phyloP scores from a whole-genome alignment of 129 eudicot species.

The Smallanthus sonchifolius region DNA sequence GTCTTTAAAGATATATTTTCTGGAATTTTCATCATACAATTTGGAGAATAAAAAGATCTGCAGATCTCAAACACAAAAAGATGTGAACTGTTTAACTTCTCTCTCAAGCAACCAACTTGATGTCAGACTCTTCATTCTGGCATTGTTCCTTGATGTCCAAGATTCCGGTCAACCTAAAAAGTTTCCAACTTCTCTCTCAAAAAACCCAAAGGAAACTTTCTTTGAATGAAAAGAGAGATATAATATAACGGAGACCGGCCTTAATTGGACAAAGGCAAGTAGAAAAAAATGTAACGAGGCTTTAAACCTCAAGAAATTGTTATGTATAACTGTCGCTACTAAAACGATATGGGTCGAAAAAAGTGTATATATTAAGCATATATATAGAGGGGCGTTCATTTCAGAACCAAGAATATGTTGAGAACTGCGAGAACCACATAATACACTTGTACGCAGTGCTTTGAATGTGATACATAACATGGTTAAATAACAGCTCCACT shows the following conservation, averaged over 20 bases:
- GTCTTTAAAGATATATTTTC: neutral
- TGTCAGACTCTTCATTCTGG: conserved; percentile 1
- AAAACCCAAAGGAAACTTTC: conserved; percentile 6
- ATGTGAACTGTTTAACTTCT: neutral
- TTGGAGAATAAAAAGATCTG: neutral
- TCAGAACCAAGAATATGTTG: too few species aligned
- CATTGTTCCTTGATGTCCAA: conserved; percentile 14
- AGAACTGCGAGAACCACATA: too few species aligned
- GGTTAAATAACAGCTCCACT: too few species aligned
- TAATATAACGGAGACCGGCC: neutral
- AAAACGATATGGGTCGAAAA: neutral
- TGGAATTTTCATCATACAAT: neutral
- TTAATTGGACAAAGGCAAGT: neutral
- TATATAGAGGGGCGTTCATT: neutral
- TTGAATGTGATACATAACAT: too few species aligned
- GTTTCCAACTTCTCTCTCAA: conserved; percentile 9
- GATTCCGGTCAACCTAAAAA: neutral
- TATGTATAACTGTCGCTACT: neutral
- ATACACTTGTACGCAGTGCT: too few species aligned
- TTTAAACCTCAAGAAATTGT: neutral
- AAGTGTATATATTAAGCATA: neutral
- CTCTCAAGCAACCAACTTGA: neutral
- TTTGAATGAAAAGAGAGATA: neutral
- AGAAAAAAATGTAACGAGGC: neutral
- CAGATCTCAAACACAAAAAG: conserved; percentile 13